Evolutionary conservation across 1,284 basidiomycete genomes (phyloP).

Genomic region (Pseudozyma hubeiensis): DNA sequence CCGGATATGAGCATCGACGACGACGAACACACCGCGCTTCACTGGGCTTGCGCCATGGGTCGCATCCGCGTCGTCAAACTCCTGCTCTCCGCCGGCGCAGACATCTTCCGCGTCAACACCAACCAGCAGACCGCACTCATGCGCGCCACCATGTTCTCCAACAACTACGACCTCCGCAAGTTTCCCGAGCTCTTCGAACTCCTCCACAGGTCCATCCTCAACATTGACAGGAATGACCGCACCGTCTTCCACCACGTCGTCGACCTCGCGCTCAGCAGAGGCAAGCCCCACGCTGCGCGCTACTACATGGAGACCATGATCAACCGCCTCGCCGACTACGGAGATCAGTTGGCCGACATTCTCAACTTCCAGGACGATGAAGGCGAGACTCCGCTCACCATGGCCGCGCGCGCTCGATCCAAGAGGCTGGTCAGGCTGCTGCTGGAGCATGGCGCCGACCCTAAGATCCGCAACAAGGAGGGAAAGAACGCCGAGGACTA

Average conservation of each 20-base stretch:
- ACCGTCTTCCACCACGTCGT: conserved; percentile 99
- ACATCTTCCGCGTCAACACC: conserved; percentile 97
- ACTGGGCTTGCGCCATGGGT: conserved; percentile 99
- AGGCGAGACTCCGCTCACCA: conserved; percentile 95
- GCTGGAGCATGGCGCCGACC: conserved; percentile 95
- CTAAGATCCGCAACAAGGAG: conserved; percentile 93
- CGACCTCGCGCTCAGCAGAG: conserved; percentile 97
- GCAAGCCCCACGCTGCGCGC: conserved; percentile 95
- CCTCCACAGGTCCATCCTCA: conserved; percentile 94
- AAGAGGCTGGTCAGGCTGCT: conserved; percentile 96
- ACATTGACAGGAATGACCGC: conserved; percentile 97
- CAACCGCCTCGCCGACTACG: conserved; percentile 89
- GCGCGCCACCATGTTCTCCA: conserved; percentile 99
- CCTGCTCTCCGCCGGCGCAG: conserved; percentile 90
- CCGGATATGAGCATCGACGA: conserved; percentile 98
- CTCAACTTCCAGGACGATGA: conserved; percentile 99
- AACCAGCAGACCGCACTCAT: conserved; percentile 97
- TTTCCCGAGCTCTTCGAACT: conserved; percentile 98
- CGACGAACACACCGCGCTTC: conserved; percentile 95
- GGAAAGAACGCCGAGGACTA: conserved; percentile 99
- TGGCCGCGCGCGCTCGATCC: conserved; percentile 94
- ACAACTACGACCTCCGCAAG: conserved; percentile 99
- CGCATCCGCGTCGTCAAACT: conserved; percentile 96
- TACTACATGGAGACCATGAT: conserved; percentile 99
- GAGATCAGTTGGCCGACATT: conserved; percentile 94